Percentiles rank a stretch among this genome's conserved stretches.
phyloP scores from a whole-genome alignment of 495 filamentous ascomycete genomes.

The Aspergillus leporis region DNA sequence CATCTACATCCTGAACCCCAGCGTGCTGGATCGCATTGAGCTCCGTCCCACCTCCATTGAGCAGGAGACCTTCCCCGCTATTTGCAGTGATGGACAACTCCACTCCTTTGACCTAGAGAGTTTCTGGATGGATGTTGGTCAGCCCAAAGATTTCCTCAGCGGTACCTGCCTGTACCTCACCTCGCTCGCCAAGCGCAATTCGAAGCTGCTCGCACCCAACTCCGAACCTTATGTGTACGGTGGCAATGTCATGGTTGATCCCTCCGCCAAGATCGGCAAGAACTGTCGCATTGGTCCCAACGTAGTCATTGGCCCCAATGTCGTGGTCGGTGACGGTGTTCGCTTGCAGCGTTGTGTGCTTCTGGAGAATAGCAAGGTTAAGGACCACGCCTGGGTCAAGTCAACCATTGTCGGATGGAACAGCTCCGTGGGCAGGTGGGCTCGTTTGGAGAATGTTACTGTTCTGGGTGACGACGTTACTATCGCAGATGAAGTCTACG shows the following conservation, averaged over 20 bases:
- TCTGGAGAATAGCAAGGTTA: conserved; percentile 85
- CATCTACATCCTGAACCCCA: conserved; percentile 97
- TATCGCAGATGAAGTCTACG: conserved; percentile 97
- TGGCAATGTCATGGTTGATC: conserved; percentile 96
- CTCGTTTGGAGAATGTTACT: conserved; percentile 93
- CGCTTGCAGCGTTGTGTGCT: conserved; percentile 92
- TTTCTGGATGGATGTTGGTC: conserved; percentile 99
- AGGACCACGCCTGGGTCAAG: conserved; percentile 99
- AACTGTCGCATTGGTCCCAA: conserved; percentile 99
- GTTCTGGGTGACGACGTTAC: conserved; percentile 99
- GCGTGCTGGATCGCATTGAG: conserved; percentile 87
- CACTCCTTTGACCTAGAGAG: conserved; percentile 98
- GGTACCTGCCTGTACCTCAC: conserved; percentile 97
- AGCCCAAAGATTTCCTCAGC: conserved; percentile 97
- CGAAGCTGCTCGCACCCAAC: conserved; percentile 76
- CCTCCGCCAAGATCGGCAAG: conserved; percentile 93
- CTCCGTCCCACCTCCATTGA: conserved; percentile 98
- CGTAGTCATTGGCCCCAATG: conserved; percentile 93
- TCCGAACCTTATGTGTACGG: conserved; percentile 84
- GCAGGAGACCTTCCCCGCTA: conserved; percentile 98
- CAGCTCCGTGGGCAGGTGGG: conserved; percentile 93
- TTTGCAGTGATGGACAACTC: conserved; percentile 85
- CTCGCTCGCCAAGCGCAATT: conserved; percentile 87
- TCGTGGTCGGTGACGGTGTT: conserved; percentile 93
- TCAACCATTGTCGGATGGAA: conserved; percentile 99